These are phyloP conservation scores for Suhomyces sp. DNA, from an alignment of 805 yeast species.

Conservation along the genomic window DNA sequence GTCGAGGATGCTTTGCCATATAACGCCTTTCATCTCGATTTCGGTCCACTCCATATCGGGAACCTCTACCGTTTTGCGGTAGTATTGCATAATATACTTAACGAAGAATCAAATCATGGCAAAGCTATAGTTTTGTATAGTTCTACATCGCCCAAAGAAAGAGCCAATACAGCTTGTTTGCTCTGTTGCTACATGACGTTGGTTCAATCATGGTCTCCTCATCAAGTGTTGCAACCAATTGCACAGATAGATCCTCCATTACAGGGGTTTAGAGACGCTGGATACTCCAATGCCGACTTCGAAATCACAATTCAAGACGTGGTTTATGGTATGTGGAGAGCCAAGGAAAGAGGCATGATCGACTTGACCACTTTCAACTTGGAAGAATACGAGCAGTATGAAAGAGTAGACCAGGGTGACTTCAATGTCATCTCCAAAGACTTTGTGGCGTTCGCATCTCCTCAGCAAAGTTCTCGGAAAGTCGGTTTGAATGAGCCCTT, in stretches of 20 bases:
- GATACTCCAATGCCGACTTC: conserved; percentile 93
- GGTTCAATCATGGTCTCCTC: conserved; percentile 98
- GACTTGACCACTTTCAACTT: conserved; percentile 84
- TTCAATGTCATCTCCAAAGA: conserved; percentile 89
- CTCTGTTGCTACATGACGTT: conserved; percentile 92
- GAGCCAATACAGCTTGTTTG: conserved; percentile 94
- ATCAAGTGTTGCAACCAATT: conserved; percentile 92
- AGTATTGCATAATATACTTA: conserved; percentile 83
- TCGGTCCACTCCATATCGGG: conserved; percentile 94
- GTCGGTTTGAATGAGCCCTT: conserved; percentile 71
- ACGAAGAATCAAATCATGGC: conserved; percentile 77
- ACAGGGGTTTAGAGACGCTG: conserved; percentile 95
- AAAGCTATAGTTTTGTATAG: conserved; percentile 92
- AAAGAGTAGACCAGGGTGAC: conserved; percentile 96
- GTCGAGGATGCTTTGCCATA: conserved; percentile 90
- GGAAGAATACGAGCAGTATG: conserved; percentile 92
- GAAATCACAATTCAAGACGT: conserved; percentile 91
- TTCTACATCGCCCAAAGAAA: conserved; percentile 69
- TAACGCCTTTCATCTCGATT: conserved; percentile 93
- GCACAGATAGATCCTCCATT: conserved; percentile 91
- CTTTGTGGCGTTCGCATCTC: conserved; percentile 97
- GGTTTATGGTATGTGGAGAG: conserved; percentile 96
- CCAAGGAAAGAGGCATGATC: conserved; percentile 85
- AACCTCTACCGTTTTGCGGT: conserved; percentile 94
- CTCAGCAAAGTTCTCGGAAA: conserved; percentile 57